These are phyloP conservation scores for Tetrapisispora pingtungensis DNA, from an alignment of 805 yeast species.

Conservation along the genomic window DNA sequence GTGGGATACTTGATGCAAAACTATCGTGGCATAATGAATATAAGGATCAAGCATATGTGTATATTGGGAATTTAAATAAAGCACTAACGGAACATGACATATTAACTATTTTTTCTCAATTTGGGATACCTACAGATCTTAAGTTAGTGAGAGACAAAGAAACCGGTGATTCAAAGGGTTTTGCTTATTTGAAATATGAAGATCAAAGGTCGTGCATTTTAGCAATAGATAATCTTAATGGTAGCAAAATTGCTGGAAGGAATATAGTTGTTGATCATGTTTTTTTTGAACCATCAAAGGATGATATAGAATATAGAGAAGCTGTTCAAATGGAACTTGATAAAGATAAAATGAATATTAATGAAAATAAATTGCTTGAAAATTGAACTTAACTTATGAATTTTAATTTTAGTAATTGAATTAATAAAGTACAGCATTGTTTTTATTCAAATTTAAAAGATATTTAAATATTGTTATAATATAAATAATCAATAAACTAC, in stretches of 20 bases:
- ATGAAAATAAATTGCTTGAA: neutral
- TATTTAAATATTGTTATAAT: too few species aligned
- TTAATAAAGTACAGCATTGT: neutral
- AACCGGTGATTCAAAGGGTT: constrained; percentile 61
- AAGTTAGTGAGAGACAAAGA: constrained; percentile 56
- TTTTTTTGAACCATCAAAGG: constrained; percentile 44
- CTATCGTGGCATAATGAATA: constrained; percentile 91
- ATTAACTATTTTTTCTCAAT: constrained; percentile 73
- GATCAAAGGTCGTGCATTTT: constrained; percentile 70
- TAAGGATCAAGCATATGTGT: constrained; percentile 63
- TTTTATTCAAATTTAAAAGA: too few species aligned
- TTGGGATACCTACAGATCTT: constrained; percentile 74
- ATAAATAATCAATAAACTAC: too few species aligned
- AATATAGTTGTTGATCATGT: constrained; percentile 61
- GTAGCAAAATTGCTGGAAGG: constrained; percentile 44
- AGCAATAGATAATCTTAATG: constrained; percentile 85
- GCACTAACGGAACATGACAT: constrained; percentile 68
- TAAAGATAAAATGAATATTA: neutral
- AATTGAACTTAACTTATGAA: too few species aligned
- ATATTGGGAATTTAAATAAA: constrained; percentile 60
- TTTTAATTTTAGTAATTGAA: too few species aligned
- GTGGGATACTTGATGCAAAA: constrained; percentile 39
- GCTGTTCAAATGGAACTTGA: constrained; percentile 26
- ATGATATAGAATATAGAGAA: constrained; percentile 39
- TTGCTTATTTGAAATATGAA: constrained; percentile 74